Evolutionary conservation across 2,329 filamentous ascomycete genomes (phyloP).

Genomic region (Aureobasidium sp.): DNA sequence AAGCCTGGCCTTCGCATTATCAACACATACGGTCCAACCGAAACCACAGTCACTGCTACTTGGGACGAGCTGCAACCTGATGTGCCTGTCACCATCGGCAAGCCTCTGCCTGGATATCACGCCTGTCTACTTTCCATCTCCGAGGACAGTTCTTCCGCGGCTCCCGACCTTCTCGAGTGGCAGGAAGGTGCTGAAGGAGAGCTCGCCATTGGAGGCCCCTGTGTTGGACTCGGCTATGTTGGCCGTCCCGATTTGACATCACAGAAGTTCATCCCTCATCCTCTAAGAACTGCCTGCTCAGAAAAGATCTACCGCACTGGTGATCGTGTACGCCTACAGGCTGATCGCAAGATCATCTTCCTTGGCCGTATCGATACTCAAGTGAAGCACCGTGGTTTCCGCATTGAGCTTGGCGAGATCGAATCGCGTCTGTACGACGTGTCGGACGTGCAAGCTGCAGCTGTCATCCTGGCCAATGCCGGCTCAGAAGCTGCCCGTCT

Average conservation of each 20-base stretch:
- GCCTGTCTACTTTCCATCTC: neutral
- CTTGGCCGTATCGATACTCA: constrained; percentile 76
- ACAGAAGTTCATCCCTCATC: neutral
- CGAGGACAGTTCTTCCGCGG: neutral
- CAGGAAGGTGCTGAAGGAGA: neutral
- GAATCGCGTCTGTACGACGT: constrained; percentile 38
- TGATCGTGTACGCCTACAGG: constrained; percentile 66
- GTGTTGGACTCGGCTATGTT: neutral
- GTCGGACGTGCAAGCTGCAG: neutral
- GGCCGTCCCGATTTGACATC: constrained; percentile 1
- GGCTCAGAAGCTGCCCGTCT: neutral
- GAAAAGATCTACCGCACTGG: constrained; percentile 66
- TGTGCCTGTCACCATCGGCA: neutral
- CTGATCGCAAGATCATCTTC: constrained; percentile 61
- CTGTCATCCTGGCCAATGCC: neutral
- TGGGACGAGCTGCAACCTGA: neutral
- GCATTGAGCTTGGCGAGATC: constrained; percentile 88
- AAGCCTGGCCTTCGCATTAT: neutral
- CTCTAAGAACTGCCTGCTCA: neutral
- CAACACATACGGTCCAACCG: constrained; percentile 2
- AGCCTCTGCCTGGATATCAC: neutral
- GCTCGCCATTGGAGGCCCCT: neutral
- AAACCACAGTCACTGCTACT: neutral
- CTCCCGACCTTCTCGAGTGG: neutral
- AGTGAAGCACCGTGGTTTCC: constrained; percentile 89